Evolutionary conservation across 2,329 filamentous ascomycete genomes (phyloP).

Genomic region (Aspergillus quadrilineatus): DNA sequence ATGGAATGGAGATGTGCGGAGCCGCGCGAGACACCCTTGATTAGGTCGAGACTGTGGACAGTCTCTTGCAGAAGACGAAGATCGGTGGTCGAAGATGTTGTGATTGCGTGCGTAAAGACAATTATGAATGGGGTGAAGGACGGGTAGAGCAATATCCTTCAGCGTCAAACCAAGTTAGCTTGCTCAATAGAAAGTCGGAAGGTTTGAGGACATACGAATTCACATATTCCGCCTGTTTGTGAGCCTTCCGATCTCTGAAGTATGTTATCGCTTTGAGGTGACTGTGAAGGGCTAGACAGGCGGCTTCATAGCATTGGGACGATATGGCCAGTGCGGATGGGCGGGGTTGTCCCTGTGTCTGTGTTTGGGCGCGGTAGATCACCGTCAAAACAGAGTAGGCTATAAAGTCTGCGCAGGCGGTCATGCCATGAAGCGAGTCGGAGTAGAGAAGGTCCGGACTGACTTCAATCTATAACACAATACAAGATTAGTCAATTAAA

Average conservation of each 20-base stretch:
- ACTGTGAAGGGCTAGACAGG: constrained; percentile 25
- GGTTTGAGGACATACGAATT: constrained; percentile 20
- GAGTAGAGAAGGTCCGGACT: constrained; percentile 24
- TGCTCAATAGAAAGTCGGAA: background rate
- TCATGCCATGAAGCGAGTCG: constrained; percentile 27
- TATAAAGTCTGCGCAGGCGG: constrained; percentile 28
- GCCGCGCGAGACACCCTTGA: constrained; percentile 23
- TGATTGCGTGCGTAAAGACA: constrained; percentile 31
- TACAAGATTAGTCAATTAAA: no score
- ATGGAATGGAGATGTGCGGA: constrained; percentile 23
- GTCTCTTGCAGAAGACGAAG: constrained; percentile 26
- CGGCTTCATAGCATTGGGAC: constrained; percentile 27
- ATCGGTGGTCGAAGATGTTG: constrained; percentile 23
- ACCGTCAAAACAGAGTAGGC: constrained; percentile 26
- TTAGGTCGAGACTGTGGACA: constrained; percentile 20
- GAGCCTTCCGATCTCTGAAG: constrained; percentile 25
- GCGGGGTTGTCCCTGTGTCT: background rate
- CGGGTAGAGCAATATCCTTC: constrained; percentile 26
- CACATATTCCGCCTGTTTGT: constrained; percentile 31
- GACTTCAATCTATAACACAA: constrained; percentile 22
- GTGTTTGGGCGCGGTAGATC: constrained; percentile 27
- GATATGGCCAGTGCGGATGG: constrained; percentile 23
- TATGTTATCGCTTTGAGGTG: constrained; percentile 28
- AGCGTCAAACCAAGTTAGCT: no score
- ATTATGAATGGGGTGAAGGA: constrained; percentile 30